A percentile compares a stretch with the other conserved stretches of the same genome.
Conservation (phyloP, 176 grass and related monocot species). For the Paspalum notatum region DNA sequence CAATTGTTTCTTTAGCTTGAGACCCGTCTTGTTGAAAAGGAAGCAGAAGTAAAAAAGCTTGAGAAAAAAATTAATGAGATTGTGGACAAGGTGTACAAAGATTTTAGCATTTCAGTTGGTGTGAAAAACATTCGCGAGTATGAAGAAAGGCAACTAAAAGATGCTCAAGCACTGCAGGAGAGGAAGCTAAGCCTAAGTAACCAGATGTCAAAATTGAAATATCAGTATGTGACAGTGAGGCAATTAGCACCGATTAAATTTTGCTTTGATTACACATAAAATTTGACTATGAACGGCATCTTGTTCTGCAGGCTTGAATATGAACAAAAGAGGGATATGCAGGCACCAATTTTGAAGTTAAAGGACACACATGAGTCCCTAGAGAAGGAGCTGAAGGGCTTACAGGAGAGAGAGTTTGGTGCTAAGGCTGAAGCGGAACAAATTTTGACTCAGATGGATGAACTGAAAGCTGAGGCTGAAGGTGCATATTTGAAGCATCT, state of each 20-base stretch:
- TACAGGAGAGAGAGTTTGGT: conserved; percentile 74
- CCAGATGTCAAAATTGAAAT: conserved; percentile 99
- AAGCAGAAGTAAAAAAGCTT: conserved; percentile 73
- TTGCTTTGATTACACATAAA: conserved; percentile 21
- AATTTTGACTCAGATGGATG: conserved; percentile 80
- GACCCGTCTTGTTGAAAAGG: conserved; percentile 63
- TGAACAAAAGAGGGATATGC: conserved; percentile 93
- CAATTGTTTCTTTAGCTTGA: conserved; percentile 66
- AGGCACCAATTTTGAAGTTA: conserved; percentile 76
- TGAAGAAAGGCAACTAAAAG: conserved; percentile 93
- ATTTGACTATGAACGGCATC: conserved; percentile 30
- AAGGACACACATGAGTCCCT: conserved; percentile 61
- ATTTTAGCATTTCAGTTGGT: conserved; percentile 94
- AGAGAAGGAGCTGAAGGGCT: conserved; percentile 77
- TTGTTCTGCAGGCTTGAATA: conserved; percentile 83
- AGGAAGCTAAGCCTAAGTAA: conserved; percentile 80
- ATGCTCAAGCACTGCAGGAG: conserved; percentile 84
- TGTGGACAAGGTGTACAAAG: conserved; percentile 85
- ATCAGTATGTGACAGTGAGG: conserved; percentile 70
- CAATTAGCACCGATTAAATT: conserved; percentile 26
- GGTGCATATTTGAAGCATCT: conserved; percentile 55
- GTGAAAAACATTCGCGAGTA: conserved; percentile 97
- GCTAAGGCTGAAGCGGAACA: conserved; percentile 66
- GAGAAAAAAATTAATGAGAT: conserved; percentile 98
- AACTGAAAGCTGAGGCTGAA: conserved; percentile 78